Evolutionary conservation across 2,329 filamentous ascomycete genomes (phyloP), one percentile per base, ranked within the genome.

Genomic region (Hymenoscyphus fraxineus): DNA sequence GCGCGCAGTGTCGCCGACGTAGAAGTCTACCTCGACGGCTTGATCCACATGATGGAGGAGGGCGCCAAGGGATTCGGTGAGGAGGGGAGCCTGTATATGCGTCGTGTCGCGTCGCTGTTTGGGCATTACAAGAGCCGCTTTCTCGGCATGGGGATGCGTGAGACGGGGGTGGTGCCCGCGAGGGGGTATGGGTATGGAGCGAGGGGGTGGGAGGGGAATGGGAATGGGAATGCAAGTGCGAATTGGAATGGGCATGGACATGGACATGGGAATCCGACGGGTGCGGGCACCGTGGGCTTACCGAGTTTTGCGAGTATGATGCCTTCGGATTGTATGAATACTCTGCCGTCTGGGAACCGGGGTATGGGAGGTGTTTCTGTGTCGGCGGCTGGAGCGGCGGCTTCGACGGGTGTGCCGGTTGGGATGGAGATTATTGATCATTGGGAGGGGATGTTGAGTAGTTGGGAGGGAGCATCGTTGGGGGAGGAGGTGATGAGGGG

Each of bases 11-110:
- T 57, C 15, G 65, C 69, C 12, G 67, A 69, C 27, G 31, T 71
- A 5, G 60, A 65, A 9, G 65, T 66, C 27, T 73, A 71, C 55
- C 41, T 71, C 15, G 59, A 68, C 22, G 38, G 59, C 1, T n/a
- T 72, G 6, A 62, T 65, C 6, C 54, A 41, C 2, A 68, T 69
- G 35, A 19, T 65, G 2, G 51, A 59, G 13, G 54, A 56, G 3
- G 44, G 54, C 3, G 44, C 47, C 9, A 56, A 7, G 10, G 15
- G 16, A 38, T 22, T 3, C 13, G 38, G 19, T 2, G 27, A 59
- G 2, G 55, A 59, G 9, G 38, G 54, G 12, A 64, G 62, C 60
- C 31, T 51, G 12, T 70, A 65, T 56, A 58, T 67, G 22, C n/a
- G 31, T 2, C 56, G 66, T 41, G 19, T 70, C 6, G 27, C 56